These are phyloP conservation scores for Sphaerostilbella broomeana DNA, from an alignment of 2,329 filamentous ascomycete species.

Conservation along the genomic window DNA sequence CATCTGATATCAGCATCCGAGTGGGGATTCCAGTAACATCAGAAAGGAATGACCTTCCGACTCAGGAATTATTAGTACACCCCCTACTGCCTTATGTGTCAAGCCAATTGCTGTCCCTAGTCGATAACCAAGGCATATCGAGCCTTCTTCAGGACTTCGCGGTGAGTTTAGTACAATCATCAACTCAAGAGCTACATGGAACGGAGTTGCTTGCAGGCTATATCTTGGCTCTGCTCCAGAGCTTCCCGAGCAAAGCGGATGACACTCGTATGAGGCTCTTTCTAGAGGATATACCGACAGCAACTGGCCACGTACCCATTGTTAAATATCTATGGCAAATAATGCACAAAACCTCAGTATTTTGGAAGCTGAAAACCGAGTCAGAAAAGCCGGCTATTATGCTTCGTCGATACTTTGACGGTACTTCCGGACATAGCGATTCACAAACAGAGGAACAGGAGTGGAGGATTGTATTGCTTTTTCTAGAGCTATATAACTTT, in stretches of 20 bases:
- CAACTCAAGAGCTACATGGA: conserved; percentile 25
- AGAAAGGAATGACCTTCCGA: conserved; percentile 13
- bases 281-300: conserved; percentile 39
- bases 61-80: conserved; percentile 16
- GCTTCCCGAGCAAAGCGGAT: conserved; percentile 74
- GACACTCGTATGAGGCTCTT: conserved; percentile 95
- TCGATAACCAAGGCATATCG: conserved; percentile 69
- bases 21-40: conserved; percentile 23
- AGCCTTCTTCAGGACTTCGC: conserved; percentile 30
- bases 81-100: conserved; percentile 52
- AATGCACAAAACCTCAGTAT: conserved; percentile 39
- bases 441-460: conserved; percentile 42
- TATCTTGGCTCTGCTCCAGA: conserved; percentile 74
- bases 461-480: conserved; percentile 84
- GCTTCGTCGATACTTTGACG: conserved; percentile 26
- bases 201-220: conserved; percentile 75
- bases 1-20: conserved; percentile 44
- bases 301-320: conserved; percentile 50
- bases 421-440: conserved; percentile 21
- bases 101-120: conserved; percentile 60
- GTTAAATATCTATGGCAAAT: conserved; percentile 72
- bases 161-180: conserved; percentile 24
- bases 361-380: conserved; percentile 25
- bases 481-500: conserved; percentile 91
- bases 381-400: conserved; percentile 24